Evolutionary conservation across 805 yeast species (phyloP).

Genomic region (Candida awuae): DNA sequence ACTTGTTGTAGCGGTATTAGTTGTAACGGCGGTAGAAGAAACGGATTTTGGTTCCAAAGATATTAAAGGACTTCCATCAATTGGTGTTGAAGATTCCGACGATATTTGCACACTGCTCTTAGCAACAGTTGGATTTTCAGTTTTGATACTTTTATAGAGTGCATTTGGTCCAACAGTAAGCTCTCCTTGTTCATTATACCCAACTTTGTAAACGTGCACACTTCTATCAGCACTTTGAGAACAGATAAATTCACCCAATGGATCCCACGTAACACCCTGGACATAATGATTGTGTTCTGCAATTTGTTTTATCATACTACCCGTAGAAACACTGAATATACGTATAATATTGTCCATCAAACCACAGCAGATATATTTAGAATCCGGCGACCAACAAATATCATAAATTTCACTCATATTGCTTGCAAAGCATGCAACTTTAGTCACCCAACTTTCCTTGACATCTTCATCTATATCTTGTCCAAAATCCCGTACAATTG

Average conservation of each 20-base stretch:
- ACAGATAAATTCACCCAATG: constrained; percentile 63
- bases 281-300: constrained; percentile 82
- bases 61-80: no score
- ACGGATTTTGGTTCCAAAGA: no score
- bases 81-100: no score
- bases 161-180: constrained; percentile 33
- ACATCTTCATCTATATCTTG: constrained; percentile 43
- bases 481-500: constrained; percentile 53
- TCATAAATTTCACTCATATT: constrained; percentile 80
- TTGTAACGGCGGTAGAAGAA: no score
- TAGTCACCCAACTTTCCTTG: constrained; percentile 68
- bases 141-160: constrained; percentile 42
- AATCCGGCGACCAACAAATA: constrained; percentile 86
- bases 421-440: constrained; percentile 44
- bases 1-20: neutral
- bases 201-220: constrained; percentile 59
- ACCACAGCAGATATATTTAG: constrained; percentile 70
- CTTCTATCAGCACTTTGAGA: constrained; percentile 89
- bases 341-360: constrained; percentile 84
- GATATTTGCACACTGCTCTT: constrained; percentile 1
- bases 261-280: constrained; percentile 97
- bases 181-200: constrained; percentile 19
- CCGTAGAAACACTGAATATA: constrained; percentile 51
- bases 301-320: constrained; percentile 49
- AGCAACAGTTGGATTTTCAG: constrained; percentile 42